Evolutionary conservation across 176 grass and related monocot genomes (phyloP), one percentile per base, ranked within the genome.

Genomic region (Eragrostis curvula): DNA sequence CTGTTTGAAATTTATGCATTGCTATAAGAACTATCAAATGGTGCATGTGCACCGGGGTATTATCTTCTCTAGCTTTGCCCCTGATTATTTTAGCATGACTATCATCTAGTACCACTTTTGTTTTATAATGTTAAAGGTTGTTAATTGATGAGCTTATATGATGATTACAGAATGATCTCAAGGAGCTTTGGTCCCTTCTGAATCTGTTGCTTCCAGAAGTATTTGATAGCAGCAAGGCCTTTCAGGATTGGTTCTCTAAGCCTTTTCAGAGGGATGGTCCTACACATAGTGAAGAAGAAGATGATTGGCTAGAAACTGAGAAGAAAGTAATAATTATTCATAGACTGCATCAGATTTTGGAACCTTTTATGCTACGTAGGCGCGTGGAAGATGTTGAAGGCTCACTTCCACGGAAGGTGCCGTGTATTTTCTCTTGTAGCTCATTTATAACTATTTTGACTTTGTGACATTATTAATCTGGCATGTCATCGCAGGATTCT

Each of bases 181-280:
- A 99, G 89, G 97, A 99, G 70, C 91, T 99, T 44, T 99, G 97
- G 97, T 99, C 97, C 86, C 89, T 99, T 47, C 67, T 99, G 72
- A 99, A 99, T 84, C 83, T 99, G 50, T 89, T 99, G 76, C 89
- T 99, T 44, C 97, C 97, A 61, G 97, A 99, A 91, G 93, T 99
- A 79, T 99, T 99, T 67, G 97, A 99, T 70, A 99, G 95, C 86
- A 88, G 94, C 24, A 99, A 93, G 85, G 97, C 97, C 60, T 99
- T 99, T 84, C 93, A 96, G 74, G 97, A 99, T 90, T 99, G 97
- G 97, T 99, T 99, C 91, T 99, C 97, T 51, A 95, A 95, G 85
- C 93, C 93, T 39, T 95, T 95, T 83, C 93, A 95, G 82, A 92
- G 43, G 58, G 93, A 95, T 90, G 89, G 66, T 80, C 74, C 85